phyloP scores from a whole-genome alignment of 805 yeast species.

The Wickerhamiella sergipiensis region DNA sequence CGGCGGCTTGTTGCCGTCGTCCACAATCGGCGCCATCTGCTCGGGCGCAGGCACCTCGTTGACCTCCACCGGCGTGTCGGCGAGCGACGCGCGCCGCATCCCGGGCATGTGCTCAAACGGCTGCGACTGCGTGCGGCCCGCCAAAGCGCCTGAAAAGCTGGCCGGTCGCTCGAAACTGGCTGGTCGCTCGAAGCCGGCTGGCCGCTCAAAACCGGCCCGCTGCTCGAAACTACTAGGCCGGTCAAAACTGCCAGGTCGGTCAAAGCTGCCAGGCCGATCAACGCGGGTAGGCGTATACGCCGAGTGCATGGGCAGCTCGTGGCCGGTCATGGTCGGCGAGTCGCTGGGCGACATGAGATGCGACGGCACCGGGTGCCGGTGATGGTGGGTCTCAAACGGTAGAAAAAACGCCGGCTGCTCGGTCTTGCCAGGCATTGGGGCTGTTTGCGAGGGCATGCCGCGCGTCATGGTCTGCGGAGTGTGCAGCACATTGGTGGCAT shows the following conservation, averaged over 20 bases:
- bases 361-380: not conserved
- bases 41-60: conserved; percentile 1
- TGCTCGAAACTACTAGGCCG: too few species aligned
- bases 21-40: conserved; percentile 30
- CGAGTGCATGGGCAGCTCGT: not conserved
- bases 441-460: not conserved
- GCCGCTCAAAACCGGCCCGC: too few species aligned
- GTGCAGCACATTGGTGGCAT: not conserved
- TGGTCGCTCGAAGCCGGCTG: not conserved
- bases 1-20: conserved; percentile 71
- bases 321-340: not conserved
- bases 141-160: conserved; percentile 1
- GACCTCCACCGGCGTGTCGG: not conserved
- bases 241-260: too few species aligned
- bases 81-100: not conserved
- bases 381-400: not conserved
- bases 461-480: conserved; percentile 1
- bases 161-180: not conserved
- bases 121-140: not conserved
- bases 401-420: not conserved
- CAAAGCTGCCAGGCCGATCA: too few species aligned
- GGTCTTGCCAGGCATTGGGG: not conserved
- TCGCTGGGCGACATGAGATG: not conserved
- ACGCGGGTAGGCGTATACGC: not conserved
- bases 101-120: not conserved